Base-by-base conservation (phyloP, 2,329 filamentous ascomycete species). In the Nectriaceae sp. region DNA sequence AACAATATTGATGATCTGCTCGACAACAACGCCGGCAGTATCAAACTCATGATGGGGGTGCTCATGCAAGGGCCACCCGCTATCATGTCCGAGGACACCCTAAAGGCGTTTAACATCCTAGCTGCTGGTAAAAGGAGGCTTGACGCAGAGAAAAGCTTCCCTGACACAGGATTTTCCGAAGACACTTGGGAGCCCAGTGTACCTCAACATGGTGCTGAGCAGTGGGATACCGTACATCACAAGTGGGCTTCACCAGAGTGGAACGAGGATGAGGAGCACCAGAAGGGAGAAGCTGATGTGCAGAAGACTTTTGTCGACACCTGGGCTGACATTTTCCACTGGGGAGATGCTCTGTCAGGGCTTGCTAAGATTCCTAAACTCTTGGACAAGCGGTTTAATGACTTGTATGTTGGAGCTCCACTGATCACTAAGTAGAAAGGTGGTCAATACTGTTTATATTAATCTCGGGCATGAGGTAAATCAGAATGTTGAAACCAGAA, bases 1-100 rank as follows among this genome's bases (percentile, higher is more conserved):
- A 50, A 50, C 20, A 50, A 50, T 24, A 39, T 50, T 21, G n/a
- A 21, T 6, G 38, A 50, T 4, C 43, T 50, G 5, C 43, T 50
- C 38, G 43, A 46, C 10, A 26, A 21, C 39, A 33, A 46, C 18
- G 15, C 19, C 1, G 36, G 33, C 22, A 16, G 11, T 22, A 11
- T 46, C 4, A 13, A 38, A 3, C 39, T 50, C 8, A 43, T 50
- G 47, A 46, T 33, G 31, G 47, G 47, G 15, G 39, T 50, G 6
- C 21, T 33, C 15, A 40, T 50, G 22, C 46, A 31, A 1, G 43
- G 42, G 13, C 47, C 47, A 10, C 15, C 6, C 40, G 40, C 33
- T 6, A 18, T 16, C 11, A 36, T 10, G n/a, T 36, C 33, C n/a
- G 5, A 10, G 8, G 33, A 36, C 33, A 6, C 11, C 8, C n/a